Conservation (phyloP, 768 basidiomycete species). For the Pseudohyphozyma bogoriensis region DNA sequence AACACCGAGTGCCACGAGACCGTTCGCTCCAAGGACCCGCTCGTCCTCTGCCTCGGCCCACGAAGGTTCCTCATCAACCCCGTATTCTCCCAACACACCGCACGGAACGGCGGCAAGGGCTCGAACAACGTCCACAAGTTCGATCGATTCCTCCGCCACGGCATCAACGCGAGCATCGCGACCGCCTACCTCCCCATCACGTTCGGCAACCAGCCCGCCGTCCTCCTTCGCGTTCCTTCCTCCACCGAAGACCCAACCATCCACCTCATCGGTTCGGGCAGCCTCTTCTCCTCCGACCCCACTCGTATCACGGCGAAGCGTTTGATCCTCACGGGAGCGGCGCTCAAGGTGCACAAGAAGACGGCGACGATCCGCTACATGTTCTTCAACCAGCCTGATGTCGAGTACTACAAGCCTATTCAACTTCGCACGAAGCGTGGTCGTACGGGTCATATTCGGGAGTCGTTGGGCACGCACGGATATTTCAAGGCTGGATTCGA, state of each 20-base stretch:
- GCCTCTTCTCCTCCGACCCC: conserved; percentile 78
- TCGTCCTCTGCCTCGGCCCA: conserved; percentile 80
- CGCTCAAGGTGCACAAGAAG: conserved; percentile 93
- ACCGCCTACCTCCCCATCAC: conserved; percentile 80
- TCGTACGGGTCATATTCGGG: conserved; percentile 74
- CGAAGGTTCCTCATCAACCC: conserved; percentile 72
- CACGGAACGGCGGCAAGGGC: conserved; percentile 74
- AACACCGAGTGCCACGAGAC: conserved; percentile 88
- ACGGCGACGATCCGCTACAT: conserved; percentile 95
- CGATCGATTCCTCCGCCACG: conserved; percentile 78
- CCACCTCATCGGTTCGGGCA: conserved; percentile 77
- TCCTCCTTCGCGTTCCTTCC: conserved; percentile 25
- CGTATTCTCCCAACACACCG: conserved; percentile 79
- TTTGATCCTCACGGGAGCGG: conserved; percentile 89
- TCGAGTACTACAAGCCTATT: conserved; percentile 84
- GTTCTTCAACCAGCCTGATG: conserved; percentile 92
- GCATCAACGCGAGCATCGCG: conserved; percentile 55
- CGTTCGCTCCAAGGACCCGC: conserved; percentile 87
- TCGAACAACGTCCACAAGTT: conserved; percentile 96
- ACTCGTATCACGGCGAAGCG: conserved; percentile 86
- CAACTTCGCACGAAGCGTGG: conserved; percentile 88
- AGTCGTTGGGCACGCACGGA: conserved; percentile 91
- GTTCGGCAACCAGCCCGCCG: conserved; percentile 51
- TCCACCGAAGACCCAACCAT: conserved; percentile 9
- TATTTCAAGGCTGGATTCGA: conserved; percentile 72